phyloP scores from a whole-genome alignment of 176 grass and related monocot species.

The Carex myosuroides region DNA sequence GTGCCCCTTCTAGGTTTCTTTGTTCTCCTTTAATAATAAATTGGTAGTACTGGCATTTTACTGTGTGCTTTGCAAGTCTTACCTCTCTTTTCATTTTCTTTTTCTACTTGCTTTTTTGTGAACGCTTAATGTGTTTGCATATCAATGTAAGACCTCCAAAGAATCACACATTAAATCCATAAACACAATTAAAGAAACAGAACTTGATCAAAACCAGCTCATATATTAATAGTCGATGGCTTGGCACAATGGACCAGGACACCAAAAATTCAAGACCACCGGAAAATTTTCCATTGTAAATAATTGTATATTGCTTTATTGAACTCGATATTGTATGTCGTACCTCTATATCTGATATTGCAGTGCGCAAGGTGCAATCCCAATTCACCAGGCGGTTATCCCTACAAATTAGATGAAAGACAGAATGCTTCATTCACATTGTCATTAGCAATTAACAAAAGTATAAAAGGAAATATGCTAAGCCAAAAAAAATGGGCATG shows the following conservation, averaged over 20 bases:
- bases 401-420: slow-evolving; percentile 28
- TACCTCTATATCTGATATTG: slow-evolving; percentile 95
- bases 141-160: neutral
- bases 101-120: neutral
- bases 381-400: slow-evolving; percentile 90
- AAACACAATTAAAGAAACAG: neutral
- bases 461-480: neutral
- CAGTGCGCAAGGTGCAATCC: slow-evolving; percentile 87
- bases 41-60: neutral
- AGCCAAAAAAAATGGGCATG: neutral
- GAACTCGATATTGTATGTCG: neutral
- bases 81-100: neutral
- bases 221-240: neutral
- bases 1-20: neutral
- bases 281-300: neutral
- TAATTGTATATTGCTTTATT: neutral
- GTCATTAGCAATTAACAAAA: slow-evolving; percentile 20
- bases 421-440: slow-evolving; percentile 1
- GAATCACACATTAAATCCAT: slow-evolving; percentile 10
- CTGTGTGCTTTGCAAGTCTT: neutral
- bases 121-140: neutral
- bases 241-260: neutral
- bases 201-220: neutral
- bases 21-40: neutral
- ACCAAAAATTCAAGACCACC: neutral